Base-by-base conservation (phyloP, 1,284 basidiomycete genomes). In the Cutaneotrichosporon daszewskae region DNA sequence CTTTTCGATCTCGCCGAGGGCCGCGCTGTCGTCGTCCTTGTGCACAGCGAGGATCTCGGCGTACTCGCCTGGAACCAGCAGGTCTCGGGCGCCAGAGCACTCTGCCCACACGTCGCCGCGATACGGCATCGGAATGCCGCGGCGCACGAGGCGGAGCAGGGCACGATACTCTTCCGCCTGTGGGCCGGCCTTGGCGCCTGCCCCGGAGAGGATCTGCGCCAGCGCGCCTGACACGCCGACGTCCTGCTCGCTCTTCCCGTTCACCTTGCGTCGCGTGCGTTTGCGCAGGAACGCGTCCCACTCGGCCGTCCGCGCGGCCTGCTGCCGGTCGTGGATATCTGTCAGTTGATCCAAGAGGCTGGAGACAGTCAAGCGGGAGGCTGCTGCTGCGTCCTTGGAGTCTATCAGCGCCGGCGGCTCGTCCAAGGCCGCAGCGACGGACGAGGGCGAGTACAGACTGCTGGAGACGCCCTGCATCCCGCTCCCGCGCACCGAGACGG, bases 31-130 rank as follows among this genome's bases (percentile, higher is more conserved):
- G 31, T 77, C 78, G 24, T 76, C 75, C 20, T 72, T 74, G 52
- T 82, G 79, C 28, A 71, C 67, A 0, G 76, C 76, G 19, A 94
- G 73, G 46, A 97, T 71, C 64, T 97, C 94, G 40, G 79, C 76
- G 65, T 96, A 98, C 47, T 87, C 70, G 3, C 95, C 94, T 0
- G 94, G 94, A 58, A 96, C 90, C 45, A 82, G 80, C 73, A 91
- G 83, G 66, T 96, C 91, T 57, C 87, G 75, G 1, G 85, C 91
- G 1, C 91, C 90, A 47, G 84, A 88, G 64, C 88, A 95, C 72
- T 98, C 94, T 3, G 57, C 59, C 63, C 66, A 71, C 29, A 89
- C 78, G 62, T 94, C 90, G 22, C 84, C 77, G 8, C 94, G 79
- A 62, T 94, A 92, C 27, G 79, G 79, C 20, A 97, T 76, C 8